Base-by-base conservation (phyloP, 2,329 filamentous ascomycete species). In the Colletotrichum ledebouriae region DNA sequence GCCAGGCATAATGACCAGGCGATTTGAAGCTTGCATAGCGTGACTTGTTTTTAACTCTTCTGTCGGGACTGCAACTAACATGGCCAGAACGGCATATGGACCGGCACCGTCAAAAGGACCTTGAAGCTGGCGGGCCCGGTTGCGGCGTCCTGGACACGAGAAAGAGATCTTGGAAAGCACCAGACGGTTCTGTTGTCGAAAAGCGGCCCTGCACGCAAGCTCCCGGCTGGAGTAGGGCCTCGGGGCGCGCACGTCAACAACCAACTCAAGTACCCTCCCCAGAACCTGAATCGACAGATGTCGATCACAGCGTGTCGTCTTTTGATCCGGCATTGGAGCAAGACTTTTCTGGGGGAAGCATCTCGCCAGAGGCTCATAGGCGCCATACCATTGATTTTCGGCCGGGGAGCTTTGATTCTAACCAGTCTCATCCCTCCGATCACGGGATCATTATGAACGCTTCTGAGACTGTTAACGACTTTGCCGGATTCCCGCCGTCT, bases 121-220 rank as follows among this genome's bases (percentile, higher is more conserved):
- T 83, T 39, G 85, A 87, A 78, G 85, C 85, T 70, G 84, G 85
- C 46, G 84, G 84, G 15, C 80, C 83, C 71, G 85, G 85, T 13
- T 78, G 76, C 49, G 84, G 84, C 34, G 75, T 82, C 34, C 75
- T 88, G 13, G 85, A 87, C 67, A 88, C 86, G 6, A 79, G 86
- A 11, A 87, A 87, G 72, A 80, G 86, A 57, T 80, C 85, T 72
- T 88, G 86, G 86, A 85, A 84, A 73, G 84, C 85, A 71, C 76
- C 80, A 37, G 81, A 86, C 63, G 86, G 86, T 17, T 82, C 79
- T 49, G 83, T 88, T 29, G 85, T 87, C 17, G 80, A 82, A 44
- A 83, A 81, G 62, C 76, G 77, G 46, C 76, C 78, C 44, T 67
- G 64, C n/a, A 42, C 59, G n/a, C 34, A 63, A 25, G 34, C 59